phyloP scores from a whole-genome alignment of 192 early-diverging fungal genomes.

The Gaertneriomyces semiglobifer region DNA sequence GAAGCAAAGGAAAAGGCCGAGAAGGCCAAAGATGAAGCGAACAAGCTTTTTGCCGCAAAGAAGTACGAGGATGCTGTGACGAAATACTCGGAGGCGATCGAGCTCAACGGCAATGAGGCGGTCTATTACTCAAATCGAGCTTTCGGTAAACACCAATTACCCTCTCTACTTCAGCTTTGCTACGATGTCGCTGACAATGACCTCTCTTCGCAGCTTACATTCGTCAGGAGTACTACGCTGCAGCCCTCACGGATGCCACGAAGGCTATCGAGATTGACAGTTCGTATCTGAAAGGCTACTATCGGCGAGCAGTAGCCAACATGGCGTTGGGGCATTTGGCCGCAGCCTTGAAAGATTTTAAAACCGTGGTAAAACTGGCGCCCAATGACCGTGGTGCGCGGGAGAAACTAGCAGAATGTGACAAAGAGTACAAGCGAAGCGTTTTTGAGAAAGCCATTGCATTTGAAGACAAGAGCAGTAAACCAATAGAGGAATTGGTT shows the following conservation, averaged over 20 bases:
- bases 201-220: conserved; percentile 59
- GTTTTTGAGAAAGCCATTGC: conserved; percentile 94
- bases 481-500: conserved; percentile 53
- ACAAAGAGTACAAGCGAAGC: conserved; percentile 81
- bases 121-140: conserved; percentile 92
- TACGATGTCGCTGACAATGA: background rate
- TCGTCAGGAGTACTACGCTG: conserved; percentile 79
- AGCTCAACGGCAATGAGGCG: conserved; percentile 74
- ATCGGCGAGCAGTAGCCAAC: conserved; percentile 84
- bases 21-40: conserved; percentile 65
- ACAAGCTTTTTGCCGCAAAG: conserved; percentile 61
- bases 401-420: conserved; percentile 78
- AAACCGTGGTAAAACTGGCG: conserved; percentile 64
- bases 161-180: background rate
- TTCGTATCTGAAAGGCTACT: conserved; percentile 87
- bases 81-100: conserved; percentile 87
- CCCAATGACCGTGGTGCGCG: conserved; percentile 79
- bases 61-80: conserved; percentile 86
- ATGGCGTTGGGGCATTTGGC: conserved; percentile 84
- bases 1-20: background rate
- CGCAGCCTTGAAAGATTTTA: conserved; percentile 60
- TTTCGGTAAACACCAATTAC: conserved; percentile 42
- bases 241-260: conserved; percentile 69
- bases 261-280: conserved; percentile 79
- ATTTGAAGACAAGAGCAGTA: conserved; percentile 47